These are phyloP conservation scores for Lodderomyces pseudojiufengensis DNA, from an alignment of 1,139 yeast genomes.

Conservation along the genomic window DNA sequence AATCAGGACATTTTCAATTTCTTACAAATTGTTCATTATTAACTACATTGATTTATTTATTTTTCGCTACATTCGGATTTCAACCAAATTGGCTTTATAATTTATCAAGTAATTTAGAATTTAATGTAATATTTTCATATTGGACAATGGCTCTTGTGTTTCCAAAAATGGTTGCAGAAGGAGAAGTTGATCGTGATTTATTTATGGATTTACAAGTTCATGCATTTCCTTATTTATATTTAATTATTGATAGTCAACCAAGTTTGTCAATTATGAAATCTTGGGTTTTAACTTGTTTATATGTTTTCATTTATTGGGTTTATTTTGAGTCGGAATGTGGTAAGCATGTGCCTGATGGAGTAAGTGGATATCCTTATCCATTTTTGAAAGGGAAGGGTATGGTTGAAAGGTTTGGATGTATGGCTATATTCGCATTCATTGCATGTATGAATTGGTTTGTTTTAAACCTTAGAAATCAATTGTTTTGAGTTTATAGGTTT, in stretches of 20 bases:
- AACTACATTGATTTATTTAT: constrained; percentile 7
- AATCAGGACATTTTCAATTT: constrained; percentile 62
- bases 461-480: constrained; percentile 9
- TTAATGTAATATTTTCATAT: constrained; percentile 20
- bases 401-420: constrained; percentile 6
- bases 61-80: constrained; percentile 3
- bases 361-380: constrained; percentile 21
- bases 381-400: constrained; percentile 14
- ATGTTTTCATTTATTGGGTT: constrained; percentile 9
- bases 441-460: constrained; percentile 11
- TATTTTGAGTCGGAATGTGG: constrained; percentile 10
- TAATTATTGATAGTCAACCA: constrained; percentile 8
- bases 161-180: constrained; percentile 18
- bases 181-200: constrained; percentile 16
- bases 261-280: background rate
- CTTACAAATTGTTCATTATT: constrained; percentile 49
- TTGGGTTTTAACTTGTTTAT: constrained; percentile 2
- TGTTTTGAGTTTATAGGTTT: no score
- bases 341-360: constrained; percentile 10
- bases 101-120: constrained; percentile 18
- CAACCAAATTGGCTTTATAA: constrained; percentile 11
- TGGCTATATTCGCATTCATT: constrained; percentile 7
- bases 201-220: constrained; percentile 22
- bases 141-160: constrained; percentile 20
- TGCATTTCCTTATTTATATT: constrained; percentile 19